Conservation (phyloP, 2,329 filamentous ascomycete genomes). For the Alternaria arborescens region DNA sequence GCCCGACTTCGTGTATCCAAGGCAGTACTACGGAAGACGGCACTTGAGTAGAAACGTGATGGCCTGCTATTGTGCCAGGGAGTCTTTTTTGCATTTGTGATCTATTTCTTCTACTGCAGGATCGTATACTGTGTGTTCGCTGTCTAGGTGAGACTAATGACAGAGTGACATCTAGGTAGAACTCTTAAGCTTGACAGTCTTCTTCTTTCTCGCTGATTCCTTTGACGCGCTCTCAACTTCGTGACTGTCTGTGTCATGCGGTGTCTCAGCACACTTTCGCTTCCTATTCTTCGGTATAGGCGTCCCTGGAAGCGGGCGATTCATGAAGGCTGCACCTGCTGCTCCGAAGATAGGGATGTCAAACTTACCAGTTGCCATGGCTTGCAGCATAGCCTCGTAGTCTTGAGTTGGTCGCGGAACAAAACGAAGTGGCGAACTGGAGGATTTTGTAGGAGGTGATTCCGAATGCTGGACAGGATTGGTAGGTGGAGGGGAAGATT, state of each 20-base stretch:
- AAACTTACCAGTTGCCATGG: not conserved
- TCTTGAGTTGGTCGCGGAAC: not conserved
- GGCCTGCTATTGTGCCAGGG: not conserved
- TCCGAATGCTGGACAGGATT: not conserved
- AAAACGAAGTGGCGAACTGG: not conserved
- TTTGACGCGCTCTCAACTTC: not conserved
- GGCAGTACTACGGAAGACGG: not conserved
- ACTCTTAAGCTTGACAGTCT: not conserved
- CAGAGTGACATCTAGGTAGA: not conserved
- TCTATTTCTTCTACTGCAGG: too few species aligned
- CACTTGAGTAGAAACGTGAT: not conserved
- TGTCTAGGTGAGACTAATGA: not conserved
- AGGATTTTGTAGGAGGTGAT: not conserved
- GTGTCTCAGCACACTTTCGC: not conserved
- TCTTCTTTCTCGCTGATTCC: not conserved
- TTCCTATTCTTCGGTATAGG: not conserved
- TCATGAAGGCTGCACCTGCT: not conserved
- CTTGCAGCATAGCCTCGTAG: not conserved
- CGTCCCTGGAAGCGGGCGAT: not conserved
- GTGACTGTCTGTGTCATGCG: not conserved
- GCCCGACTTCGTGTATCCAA: not conserved
- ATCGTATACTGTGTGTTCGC: accelerated
- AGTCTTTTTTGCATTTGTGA: not conserved
- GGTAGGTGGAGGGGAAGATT: not conserved
- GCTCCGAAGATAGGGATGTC: not conserved